Conservation (phyloP, 345 rosid genomes). For the Gossypium arboreum region DNA sequence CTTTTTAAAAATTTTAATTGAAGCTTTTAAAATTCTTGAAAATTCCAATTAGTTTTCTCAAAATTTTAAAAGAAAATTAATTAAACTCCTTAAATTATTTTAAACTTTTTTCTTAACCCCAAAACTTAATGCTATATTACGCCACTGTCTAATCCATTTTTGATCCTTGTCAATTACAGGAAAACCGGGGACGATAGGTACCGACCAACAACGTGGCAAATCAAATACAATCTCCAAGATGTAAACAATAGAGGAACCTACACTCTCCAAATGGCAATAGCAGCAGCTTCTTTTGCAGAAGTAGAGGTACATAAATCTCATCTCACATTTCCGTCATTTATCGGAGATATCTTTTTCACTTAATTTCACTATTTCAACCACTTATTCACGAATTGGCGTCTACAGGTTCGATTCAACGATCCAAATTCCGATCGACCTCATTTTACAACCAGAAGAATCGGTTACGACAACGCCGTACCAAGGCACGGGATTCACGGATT, state of each 20-base stretch:
- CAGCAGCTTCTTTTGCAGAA: constrained; percentile 50
- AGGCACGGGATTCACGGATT: constrained; percentile 88
- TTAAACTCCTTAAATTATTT: no score
- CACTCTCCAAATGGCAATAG: constrained; percentile 66
- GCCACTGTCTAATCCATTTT: not conserved
- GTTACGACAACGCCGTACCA: constrained; percentile 74
- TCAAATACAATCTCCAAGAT: constrained; percentile 38
- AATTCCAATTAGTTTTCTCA: no score
- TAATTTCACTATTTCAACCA: not conserved
- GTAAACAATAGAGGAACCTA: constrained; percentile 37
- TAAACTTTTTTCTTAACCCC: no score
- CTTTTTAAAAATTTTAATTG: no score
- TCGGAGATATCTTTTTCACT: not conserved
- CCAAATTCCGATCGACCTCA: constrained; percentile 15
- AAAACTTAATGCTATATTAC: no score
- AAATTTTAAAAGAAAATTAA: no score
- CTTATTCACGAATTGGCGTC: not conserved
- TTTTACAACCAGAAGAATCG: constrained; percentile 52
- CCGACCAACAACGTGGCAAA: constrained; percentile 63
- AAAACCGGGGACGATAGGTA: constrained; percentile 25
- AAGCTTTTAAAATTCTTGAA: no score
- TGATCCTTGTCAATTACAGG: constrained; percentile 27
- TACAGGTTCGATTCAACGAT: constrained; percentile 60
- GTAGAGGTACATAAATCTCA: constrained; percentile 33
- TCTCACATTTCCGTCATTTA: not conserved